Conservation (phyloP, 164 flowering plant species). For the Umbilicus rupestris region DNA sequence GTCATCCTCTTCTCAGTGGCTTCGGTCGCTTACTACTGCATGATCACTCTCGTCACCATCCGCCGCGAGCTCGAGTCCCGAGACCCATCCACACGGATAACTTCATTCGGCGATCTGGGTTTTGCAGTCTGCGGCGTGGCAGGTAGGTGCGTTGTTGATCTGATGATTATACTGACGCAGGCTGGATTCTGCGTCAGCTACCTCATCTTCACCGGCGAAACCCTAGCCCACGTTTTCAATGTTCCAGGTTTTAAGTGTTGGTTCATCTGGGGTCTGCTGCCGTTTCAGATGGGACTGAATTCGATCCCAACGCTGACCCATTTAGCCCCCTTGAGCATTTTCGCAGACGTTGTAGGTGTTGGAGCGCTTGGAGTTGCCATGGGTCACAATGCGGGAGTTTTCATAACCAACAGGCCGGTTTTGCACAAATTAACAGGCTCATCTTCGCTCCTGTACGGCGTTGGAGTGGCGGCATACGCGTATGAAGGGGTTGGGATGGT, state of each 20-base stretch:
- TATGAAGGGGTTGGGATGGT: slow-evolving; percentile 89
- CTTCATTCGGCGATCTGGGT: slow-evolving; percentile 47
- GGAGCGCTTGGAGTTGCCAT: slow-evolving; percentile 77
- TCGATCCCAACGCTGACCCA: slow-evolving; percentile 70
- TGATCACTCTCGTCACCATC: slow-evolving; percentile 24
- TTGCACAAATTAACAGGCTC: slow-evolving; percentile 48
- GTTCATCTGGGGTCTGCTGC: slow-evolving; percentile 60
- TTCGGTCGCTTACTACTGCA: slow-evolving; percentile 18
- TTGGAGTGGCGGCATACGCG: slow-evolving; percentile 72
- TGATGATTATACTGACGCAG: slow-evolving; percentile 37
- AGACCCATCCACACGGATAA: slow-evolving; percentile 24
- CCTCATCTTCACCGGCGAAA: slow-evolving; percentile 43
- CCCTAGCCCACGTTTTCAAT: slow-evolving; percentile 35
- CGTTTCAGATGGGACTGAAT: slow-evolving; percentile 71
- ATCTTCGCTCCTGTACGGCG: slow-evolving; percentile 50
- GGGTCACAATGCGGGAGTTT: slow-evolving; percentile 48
- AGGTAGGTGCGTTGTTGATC: slow-evolving; percentile 33
- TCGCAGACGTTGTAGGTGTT: slow-evolving; percentile 76
- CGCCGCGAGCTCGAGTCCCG: slow-evolving; percentile 34
- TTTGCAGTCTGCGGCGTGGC: slow-evolving; percentile 28
- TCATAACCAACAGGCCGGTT: slow-evolving; percentile 20
- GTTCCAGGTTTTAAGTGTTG: slow-evolving; percentile 18
- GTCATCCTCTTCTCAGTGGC: slow-evolving; percentile 16
- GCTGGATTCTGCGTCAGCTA: slow-evolving; percentile 45
- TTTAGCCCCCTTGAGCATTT: slow-evolving; percentile 85